Percentiles rank a stretch among this genome's conserved stretches.
Conservation (phyloP, 23 red algal genomes). For the Gracilariopsis chorda region DNA sequence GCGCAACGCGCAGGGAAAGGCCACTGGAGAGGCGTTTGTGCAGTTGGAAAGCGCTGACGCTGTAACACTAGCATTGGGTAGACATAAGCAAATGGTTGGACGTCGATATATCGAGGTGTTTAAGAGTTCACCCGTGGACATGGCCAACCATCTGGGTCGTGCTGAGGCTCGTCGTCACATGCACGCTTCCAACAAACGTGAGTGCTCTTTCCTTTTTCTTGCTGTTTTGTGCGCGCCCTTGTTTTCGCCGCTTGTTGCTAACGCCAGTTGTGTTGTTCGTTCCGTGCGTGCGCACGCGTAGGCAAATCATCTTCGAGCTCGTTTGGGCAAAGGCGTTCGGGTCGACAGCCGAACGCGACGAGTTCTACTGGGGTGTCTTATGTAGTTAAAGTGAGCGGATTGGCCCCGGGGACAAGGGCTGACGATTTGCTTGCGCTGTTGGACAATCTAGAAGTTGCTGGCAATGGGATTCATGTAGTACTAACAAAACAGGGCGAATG, state of each 20-base stretch:
- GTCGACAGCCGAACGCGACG: background rate
- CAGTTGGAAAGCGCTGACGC: conserved; percentile 69
- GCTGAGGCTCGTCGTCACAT: conserved; percentile 38
- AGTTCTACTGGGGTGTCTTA: background rate
- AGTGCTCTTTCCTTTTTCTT: no score
- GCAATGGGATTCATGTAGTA: conserved; percentile 22
- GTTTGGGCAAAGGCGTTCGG: background rate
- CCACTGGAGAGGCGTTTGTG: conserved; percentile 93
- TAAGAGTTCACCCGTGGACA: conserved; percentile 84
- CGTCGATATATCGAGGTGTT: conserved; percentile 98
- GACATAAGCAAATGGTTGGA: conserved; percentile 79
- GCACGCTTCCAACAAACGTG: background rate
- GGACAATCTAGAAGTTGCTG: conserved; percentile 5
- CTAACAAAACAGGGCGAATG: background rate
- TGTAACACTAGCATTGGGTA: conserved; percentile 31
- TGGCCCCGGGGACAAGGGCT: background rate
- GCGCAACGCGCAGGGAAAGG: conserved; percentile 76
- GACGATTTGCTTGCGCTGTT: conserved; percentile 40
- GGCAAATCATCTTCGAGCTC: background rate
- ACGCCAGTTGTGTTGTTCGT: no score
- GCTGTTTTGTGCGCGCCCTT: background rate
- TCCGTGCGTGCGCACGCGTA: background rate
- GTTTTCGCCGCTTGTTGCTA: background rate
- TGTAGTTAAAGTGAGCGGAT: conserved; percentile 41
- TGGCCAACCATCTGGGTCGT: conserved; percentile 77